phyloP scores from a whole-genome alignment of 2,329 filamentous ascomycete genomes.

The Atkinsonella texensis region DNA sequence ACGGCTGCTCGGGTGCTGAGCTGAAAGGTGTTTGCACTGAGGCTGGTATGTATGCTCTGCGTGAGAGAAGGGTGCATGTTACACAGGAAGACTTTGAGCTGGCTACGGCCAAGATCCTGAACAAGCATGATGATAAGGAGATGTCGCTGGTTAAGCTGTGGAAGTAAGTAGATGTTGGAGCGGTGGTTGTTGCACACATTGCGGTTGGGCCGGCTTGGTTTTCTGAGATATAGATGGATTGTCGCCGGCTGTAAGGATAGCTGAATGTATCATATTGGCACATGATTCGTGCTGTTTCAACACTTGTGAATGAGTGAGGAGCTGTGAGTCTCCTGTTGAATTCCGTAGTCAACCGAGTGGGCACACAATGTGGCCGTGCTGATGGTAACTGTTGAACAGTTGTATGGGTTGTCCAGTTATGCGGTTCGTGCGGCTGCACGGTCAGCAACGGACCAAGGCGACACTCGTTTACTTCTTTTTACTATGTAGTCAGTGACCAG shows the following conservation, averaged over 20 bases:
- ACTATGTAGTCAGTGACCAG: too few species aligned
- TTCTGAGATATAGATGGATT: constrained; percentile 16
- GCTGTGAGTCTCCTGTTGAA: too few species aligned
- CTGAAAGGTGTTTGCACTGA: constrained; percentile 98
- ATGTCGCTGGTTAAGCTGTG: constrained; percentile 78
- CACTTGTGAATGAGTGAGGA: too few species aligned
- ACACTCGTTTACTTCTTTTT: too few species aligned
- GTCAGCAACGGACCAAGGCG: too few species aligned
- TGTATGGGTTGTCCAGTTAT: too few species aligned
- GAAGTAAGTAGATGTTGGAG: constrained; percentile 21
- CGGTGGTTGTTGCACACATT: constrained; percentile 5
- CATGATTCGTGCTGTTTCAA: background rate
- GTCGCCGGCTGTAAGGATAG: constrained; percentile 22
- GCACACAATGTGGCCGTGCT: too few species aligned
- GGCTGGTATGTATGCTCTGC: constrained; percentile 93
- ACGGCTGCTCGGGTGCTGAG: constrained; percentile 93
- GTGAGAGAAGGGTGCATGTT: constrained; percentile 91
- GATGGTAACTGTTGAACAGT: too few species aligned
- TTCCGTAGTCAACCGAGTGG: too few species aligned
- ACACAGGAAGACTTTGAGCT: constrained; percentile 99
- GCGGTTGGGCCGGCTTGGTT: background rate
- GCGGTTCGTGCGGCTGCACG: too few species aligned
- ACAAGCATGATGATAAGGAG: constrained; percentile 99
- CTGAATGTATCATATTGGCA: constrained; percentile 19
- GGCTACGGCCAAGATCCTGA: constrained; percentile 96